Percentiles rank a stretch among this genome's conserved stretches.
Evolutionary conservation across 225 moss, liverwort and hornwort species (phyloP).

Genomic region (Straminergon stramineum): DNA sequence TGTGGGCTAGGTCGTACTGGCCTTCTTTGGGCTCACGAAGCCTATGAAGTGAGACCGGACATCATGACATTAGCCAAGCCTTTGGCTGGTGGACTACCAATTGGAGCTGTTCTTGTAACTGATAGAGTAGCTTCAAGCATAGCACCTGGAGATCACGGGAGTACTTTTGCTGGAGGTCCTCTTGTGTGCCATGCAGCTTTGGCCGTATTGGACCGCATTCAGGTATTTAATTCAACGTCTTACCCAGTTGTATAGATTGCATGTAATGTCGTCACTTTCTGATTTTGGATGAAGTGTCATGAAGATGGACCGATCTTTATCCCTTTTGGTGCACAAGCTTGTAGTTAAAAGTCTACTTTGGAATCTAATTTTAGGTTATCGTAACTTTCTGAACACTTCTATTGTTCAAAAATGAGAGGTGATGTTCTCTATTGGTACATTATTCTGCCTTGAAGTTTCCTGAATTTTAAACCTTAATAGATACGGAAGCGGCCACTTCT

Average conservation of each 20-base stretch:
- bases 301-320: not conserved
- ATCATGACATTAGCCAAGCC: conserved; percentile 92
- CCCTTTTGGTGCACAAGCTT: not conserved
- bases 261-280: not conserved
- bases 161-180: conserved; percentile 46
- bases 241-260: not conserved
- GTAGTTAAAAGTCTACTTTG: not conserved
- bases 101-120: conserved; percentile 79
- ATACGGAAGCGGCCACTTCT: not conserved
- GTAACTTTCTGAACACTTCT: not conserved
- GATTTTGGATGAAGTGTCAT: not conserved
- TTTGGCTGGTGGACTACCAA: conserved; percentile 77
- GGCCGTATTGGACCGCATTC: conserved; percentile 41
- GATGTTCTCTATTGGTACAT: not conserved
- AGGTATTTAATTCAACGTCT: not conserved
- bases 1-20: conserved; percentile 81
- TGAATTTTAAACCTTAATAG: not conserved
- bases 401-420: not conserved
- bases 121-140: conserved; percentile 63
- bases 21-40: conserved; percentile 70
- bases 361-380: too few relatives aligned
- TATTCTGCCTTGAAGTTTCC: not conserved
- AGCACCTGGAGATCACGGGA: conserved; percentile 48
- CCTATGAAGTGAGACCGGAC: conserved; percentile 59
- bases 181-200: conserved; percentile 44